Percentiles rank a stretch among this genome's conserved stretches.
These are phyloP conservation scores for Penicillium silybi DNA, from an alignment of 495 filamentous ascomycete species.

Conservation along the genomic window DNA sequence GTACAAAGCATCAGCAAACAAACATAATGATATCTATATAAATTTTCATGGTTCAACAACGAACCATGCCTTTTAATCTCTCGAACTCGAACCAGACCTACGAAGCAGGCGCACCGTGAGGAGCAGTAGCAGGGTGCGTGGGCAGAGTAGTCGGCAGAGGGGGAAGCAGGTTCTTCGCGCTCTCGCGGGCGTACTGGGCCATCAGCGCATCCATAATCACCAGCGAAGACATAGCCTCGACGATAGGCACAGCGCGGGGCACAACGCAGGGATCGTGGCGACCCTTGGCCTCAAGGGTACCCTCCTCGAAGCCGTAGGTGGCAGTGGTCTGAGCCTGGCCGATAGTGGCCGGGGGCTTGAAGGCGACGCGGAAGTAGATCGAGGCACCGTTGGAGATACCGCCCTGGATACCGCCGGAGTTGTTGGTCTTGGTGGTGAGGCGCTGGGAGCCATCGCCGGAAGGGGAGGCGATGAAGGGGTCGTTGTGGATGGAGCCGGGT, in stretches of 20 bases:
- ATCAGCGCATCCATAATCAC: slow-evolving; percentile 90
- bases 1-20: neutral
- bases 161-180: slow-evolving; percentile 40
- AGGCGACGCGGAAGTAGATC: slow-evolving; percentile 92
- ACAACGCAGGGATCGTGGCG: slow-evolving; percentile 96
- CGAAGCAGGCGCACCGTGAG: slow-evolving; percentile 17
- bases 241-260: slow-evolving; percentile 89
- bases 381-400: slow-evolving; percentile 93
- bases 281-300: slow-evolving; percentile 86
- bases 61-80: neutral
- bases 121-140: slow-evolving; percentile 26
- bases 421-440: slow-evolving; percentile 90
- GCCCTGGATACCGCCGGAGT: slow-evolving; percentile 94
- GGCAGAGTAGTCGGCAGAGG: slow-evolving; percentile 37
- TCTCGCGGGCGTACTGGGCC: slow-evolving; percentile 72
- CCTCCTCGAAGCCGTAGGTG: slow-evolving; percentile 70
- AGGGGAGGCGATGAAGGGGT: slow-evolving; percentile 67
- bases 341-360: slow-evolving; percentile 96
- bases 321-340: slow-evolving; percentile 86
- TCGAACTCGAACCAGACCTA: neutral
- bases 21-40: slow-evolving; percentile 13
- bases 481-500: slow-evolving; percentile 90
- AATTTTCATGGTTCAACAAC: neutral
- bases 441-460: slow-evolving; percentile 38
- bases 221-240: slow-evolving; percentile 92